phyloP scores from a whole-genome alignment of 768 basidiomycete species.

The Amanita jacksonii region DNA sequence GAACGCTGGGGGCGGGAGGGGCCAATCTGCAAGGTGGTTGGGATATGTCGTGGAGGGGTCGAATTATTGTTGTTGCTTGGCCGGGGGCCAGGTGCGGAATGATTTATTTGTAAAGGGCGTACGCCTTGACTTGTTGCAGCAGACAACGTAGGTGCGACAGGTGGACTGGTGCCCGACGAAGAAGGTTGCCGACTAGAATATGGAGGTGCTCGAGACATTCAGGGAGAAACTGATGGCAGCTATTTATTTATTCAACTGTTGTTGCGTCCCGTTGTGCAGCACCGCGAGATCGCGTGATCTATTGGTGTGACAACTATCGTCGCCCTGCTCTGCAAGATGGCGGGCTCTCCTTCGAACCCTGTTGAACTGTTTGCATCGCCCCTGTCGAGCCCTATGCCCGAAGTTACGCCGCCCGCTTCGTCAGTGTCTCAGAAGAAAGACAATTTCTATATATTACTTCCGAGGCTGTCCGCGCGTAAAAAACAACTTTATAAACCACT shows the following conservation, averaged over 20 bases:
- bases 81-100: constrained; percentile 35
- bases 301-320: not conserved
- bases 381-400: not conserved
- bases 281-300: no score
- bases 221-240: not conserved
- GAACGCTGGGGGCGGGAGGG: constrained; percentile 63
- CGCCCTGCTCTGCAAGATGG: not conserved
- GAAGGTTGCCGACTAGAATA: constrained; percentile 12
- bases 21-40: constrained; percentile 34
- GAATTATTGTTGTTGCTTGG: constrained; percentile 40
- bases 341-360: constrained; percentile 2
- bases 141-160: constrained; percentile 26
- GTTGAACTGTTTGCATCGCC: constrained; percentile 6
- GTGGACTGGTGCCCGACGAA: constrained; percentile 33
- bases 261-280: constrained; percentile 25
- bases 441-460: constrained; percentile 28
- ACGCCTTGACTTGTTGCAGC: constrained; percentile 27
- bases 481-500: constrained; percentile 33
- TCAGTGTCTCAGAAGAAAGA: not conserved
- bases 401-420: not conserved
- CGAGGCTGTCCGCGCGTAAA: constrained; percentile 25
- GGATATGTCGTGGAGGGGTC: constrained; percentile 25
- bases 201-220: constrained; percentile 52
- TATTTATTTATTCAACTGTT: constrained; percentile 7
- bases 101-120: constrained; percentile 52